phyloP scores from a whole-genome alignment of 2,329 filamentous ascomycete genomes.

The Fusarium zealandicum region DNA sequence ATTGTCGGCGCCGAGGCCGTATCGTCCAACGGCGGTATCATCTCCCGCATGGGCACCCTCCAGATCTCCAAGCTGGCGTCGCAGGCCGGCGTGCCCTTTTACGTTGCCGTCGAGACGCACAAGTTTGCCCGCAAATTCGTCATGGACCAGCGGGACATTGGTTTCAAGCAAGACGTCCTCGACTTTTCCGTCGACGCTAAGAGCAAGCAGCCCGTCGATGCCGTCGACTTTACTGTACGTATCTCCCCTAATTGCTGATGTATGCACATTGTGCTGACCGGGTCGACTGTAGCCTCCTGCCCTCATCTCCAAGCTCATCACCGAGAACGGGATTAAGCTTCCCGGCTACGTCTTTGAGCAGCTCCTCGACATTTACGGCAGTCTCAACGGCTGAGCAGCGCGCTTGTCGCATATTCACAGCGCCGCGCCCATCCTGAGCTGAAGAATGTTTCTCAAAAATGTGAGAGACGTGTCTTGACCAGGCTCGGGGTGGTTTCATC shows the following conservation, averaged over 20 bases:
- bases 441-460: not conserved
- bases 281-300: slow-evolving; percentile 63
- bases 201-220: slow-evolving; percentile 56
- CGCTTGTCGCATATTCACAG: slow-evolving; percentile 1
- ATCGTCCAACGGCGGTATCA: slow-evolving; percentile 91
- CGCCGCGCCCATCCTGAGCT: slow-evolving; percentile 18
- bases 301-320: slow-evolving; percentile 75
- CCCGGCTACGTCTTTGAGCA: slow-evolving; percentile 75
- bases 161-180: slow-evolving; percentile 78
- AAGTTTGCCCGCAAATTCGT: slow-evolving; percentile 94
- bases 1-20: slow-evolving; percentile 82
- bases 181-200: slow-evolving; percentile 68
- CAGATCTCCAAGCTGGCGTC: slow-evolving; percentile 86
- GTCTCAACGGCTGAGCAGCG: slow-evolving; percentile 47
- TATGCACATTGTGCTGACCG: not conserved
- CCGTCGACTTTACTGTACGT: slow-evolving; percentile 75
- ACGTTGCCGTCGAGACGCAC: slow-evolving; percentile 93
- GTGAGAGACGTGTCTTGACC: not conserved
- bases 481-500: not conserved
- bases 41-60: slow-evolving; percentile 84
- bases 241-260: not conserved
- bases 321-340: slow-evolving; percentile 75
- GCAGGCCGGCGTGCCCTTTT: slow-evolving; percentile 75
- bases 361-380: slow-evolving; percentile 68
- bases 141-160: slow-evolving; percentile 80